Base-by-base conservation (phyloP, 2,329 filamentous ascomycete species). In the Boeremia exigua region DNA sequence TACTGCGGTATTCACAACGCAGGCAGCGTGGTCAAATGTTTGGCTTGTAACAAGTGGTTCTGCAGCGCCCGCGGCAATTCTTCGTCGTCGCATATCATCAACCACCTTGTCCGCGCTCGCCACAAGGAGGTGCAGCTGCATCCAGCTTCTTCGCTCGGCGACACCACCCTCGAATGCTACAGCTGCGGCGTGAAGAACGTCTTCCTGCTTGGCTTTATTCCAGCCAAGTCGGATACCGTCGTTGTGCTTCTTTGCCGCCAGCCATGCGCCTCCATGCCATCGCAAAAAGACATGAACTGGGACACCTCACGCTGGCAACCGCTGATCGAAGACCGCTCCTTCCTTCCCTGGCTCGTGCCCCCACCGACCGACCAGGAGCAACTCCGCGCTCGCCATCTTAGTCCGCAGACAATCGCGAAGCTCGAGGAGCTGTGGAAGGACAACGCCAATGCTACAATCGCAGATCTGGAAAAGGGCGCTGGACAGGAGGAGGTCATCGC, bases 141-240 rank as follows among this genome's bases (percentile, higher is more conserved):
- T 75, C 94, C 95, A 7, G 88, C 89, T 65, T 98, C 95, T 15
- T 88, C 92, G 7, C 87, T 99, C 10, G 95, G 95, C 61, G 96
- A 99, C 74, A 99, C 95, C 0, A 91, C 96, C 33, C 85, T 99
- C 60, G 95, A 99, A 80, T 99, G 95, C 80, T 99, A 99, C 81
- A 98, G 97, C 79, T 99, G 95, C 77, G 95, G 94, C 42, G 97
- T 92, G n/a, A 98, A 97, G 80, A 99, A 99, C 75, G 94, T 97
- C 44, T 99, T 99, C 68, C 83, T 98, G 32, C 88, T 99, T 27
- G 95, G 95, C 6, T 99, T 99, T 75, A 99, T 99, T 66, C 96
- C 95, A 9, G 95, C 95, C 53, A 99, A 99, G 75, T 98, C 95
- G 10, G 96, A 99, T 71, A 97, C 95, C 0, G 95, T 99, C 27